Base-by-base conservation (phyloP, 164 flowering plant genomes). In the Cinnamomum micranthum region DNA sequence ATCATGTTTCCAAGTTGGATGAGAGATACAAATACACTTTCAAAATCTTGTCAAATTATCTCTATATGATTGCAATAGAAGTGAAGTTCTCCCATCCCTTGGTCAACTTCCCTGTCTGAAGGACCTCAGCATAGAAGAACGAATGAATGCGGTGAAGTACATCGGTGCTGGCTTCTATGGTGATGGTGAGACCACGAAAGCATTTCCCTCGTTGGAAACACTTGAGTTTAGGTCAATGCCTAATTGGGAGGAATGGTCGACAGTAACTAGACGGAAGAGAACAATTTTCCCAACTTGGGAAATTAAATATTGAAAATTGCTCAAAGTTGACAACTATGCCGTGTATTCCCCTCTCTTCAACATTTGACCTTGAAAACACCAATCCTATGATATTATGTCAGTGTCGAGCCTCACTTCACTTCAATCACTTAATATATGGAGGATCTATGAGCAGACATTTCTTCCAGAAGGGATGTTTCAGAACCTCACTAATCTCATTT, bases 41-140 rank as follows among this genome's bases (percentile, higher is more conserved):
- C 71, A 3, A 77, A n/a, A 72, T 13, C 68, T 82, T 15, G 24
- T 55, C 2, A 7, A 31, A 2, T 6, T 82, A 4, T 68, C 6
- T 3, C 50, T 86, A 6, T 33, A 13, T 1, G 50, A 77, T 52
- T 86, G 85, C 58, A 28, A n/a, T 64, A 73, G 55, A 27, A 79
- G 81, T 17, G n/a, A 50, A 6, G 10, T 9, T 0, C 69, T 80
- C 2, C 83, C 83, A 2, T 55, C 71, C 14, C 27, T 83, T 3
- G 78, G 83, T 19, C 67, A 74, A 17, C 52, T 70, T 31, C 67
- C 70, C 3, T 73, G 74, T 33, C 60, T 79, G 2, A 62, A 55
- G 24, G 66, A 73, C 28, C 78, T 20, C 63, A 0, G 1, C 5
- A 10, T 83, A n/a, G 13, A n/a, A n/a, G n/a, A 0, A 19, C 3